Evolutionary conservation across 2,329 filamentous ascomycete species (phyloP).

Genomic region (Akanthomyces lecanii): DNA sequence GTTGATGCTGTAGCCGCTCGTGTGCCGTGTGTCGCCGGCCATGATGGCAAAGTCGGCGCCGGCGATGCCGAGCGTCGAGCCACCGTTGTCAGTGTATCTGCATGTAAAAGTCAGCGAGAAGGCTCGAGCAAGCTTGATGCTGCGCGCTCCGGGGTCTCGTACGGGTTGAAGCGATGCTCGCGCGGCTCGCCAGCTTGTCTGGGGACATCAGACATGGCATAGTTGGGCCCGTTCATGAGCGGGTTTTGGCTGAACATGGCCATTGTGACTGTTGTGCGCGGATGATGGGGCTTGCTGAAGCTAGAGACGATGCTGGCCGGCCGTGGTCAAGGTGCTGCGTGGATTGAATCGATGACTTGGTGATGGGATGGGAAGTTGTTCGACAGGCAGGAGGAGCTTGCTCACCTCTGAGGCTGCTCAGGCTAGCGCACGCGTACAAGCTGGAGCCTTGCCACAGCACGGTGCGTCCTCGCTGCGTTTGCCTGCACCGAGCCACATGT

Average conservation of each 20-base stretch:
- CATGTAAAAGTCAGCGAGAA: background rate
- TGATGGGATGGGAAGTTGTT: background rate
- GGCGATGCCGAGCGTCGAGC: conserved; percentile 90
- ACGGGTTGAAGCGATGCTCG: conserved; percentile 92
- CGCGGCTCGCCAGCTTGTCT: conserved; percentile 52
- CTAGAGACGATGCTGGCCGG: background rate
- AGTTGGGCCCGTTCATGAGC: conserved; percentile 64
- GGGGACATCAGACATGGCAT: conserved; percentile 61
- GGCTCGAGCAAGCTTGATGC: background rate
- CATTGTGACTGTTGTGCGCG: conserved; percentile 40
- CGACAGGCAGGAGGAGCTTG: conserved; percentile 12
- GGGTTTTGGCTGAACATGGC: conserved; percentile 69
- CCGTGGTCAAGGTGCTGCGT: conserved; percentile 7
- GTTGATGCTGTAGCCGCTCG: conserved; percentile 98
- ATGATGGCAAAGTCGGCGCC: conserved; percentile 94
- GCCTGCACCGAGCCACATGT: background rate
- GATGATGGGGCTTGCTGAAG: background rate
- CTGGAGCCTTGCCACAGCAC: conserved; percentile 17
- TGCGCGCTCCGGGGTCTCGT: conserved; percentile 24
- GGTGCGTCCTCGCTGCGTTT: background rate
- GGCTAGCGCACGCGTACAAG: conserved; percentile 17
- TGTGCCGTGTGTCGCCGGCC: conserved; percentile 93
- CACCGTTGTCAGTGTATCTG: conserved; percentile 96
- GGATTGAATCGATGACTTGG: conserved; percentile 12
- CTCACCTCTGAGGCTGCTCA: background rate